Evolutionary conservation across 2,329 filamentous ascomycete genomes (phyloP).

Genomic region (Colletotrichum limetticola): DNA sequence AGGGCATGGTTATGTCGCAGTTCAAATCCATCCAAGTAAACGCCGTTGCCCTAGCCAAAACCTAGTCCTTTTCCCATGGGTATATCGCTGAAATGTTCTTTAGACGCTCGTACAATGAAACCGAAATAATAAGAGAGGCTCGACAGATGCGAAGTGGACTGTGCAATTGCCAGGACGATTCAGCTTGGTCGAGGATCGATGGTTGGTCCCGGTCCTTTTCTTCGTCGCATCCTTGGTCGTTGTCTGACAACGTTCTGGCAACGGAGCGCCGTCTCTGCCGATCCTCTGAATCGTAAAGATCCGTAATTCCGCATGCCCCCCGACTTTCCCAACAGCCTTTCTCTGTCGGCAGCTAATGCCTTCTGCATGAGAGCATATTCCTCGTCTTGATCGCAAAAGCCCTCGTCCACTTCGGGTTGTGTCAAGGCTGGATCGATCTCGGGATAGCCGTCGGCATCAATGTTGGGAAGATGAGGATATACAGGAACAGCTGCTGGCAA

Average conservation of each 20-base stretch:
- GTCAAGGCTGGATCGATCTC: background rate
- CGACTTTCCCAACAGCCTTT: background rate
- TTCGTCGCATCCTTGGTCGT: slow-evolving; percentile 32
- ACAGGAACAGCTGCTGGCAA: background rate
- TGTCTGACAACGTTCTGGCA: slow-evolving; percentile 31
- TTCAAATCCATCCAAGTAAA: slow-evolving; percentile 1
- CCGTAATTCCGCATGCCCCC: slow-evolving; percentile 2
- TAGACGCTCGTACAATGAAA: background rate
- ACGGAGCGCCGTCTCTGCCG: slow-evolving; percentile 25
- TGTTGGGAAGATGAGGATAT: background rate
- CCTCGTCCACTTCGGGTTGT: slow-evolving; percentile 23
- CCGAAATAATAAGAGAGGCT: background rate
- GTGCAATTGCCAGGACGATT: background rate
- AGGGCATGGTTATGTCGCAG: background rate
- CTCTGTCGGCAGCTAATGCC: background rate
- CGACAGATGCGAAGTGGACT: background rate
- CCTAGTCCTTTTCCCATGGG: slow-evolving; percentile 5
- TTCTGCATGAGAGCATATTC: slow-evolving; percentile 1
- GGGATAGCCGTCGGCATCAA: slow-evolving; percentile 10
- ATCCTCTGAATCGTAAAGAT: slow-evolving; percentile 24
- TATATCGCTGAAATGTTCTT: slow-evolving; percentile 21
- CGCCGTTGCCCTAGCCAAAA: slow-evolving; percentile 14
- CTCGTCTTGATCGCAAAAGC: slow-evolving; percentile 26
- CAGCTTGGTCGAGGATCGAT: background rate
- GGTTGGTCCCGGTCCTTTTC: slow-evolving; percentile 16